phyloP scores from a whole-genome alignment of 495 filamentous ascomycete genomes.

The Penicillium odoratum region DNA sequence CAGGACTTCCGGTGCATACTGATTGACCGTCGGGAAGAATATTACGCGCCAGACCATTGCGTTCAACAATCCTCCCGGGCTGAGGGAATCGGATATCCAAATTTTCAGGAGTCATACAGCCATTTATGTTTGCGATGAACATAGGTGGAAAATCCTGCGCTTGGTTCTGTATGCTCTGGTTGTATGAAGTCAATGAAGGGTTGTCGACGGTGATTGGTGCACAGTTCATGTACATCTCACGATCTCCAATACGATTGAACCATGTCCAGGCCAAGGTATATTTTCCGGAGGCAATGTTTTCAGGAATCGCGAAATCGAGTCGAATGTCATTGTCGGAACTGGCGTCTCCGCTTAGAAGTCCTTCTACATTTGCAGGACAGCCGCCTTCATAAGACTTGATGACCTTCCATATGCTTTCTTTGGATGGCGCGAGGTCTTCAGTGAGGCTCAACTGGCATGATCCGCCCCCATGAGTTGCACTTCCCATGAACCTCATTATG shows the following conservation, averaged over 20 bases:
- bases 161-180: slow-evolving; percentile 22
- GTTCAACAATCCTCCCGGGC: slow-evolving; percentile 61
- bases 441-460: slow-evolving; percentile 82
- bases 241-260: slow-evolving; percentile 81
- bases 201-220: slow-evolving; percentile 61
- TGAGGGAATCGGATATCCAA: slow-evolving; percentile 64
- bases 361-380: slow-evolving; percentile 56
- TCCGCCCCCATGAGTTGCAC: slow-evolving; percentile 76
- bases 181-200: slow-evolving; percentile 25
- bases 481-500: slow-evolving; percentile 29
- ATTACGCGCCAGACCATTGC: neutral
- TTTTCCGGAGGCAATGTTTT: slow-evolving; percentile 35
- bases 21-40: neutral
- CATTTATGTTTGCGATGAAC: slow-evolving; percentile 73
- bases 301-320: slow-evolving; percentile 46
- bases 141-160: slow-evolving; percentile 62
- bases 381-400: slow-evolving; percentile 74
- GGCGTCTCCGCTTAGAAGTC: slow-evolving; percentile 26
- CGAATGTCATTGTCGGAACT: slow-evolving; percentile 15
- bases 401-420: slow-evolving; percentile 61
- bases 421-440: slow-evolving; percentile 59
- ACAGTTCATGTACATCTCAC: slow-evolving; percentile 94
- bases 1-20: neutral
- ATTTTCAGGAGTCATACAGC: slow-evolving; percentile 53
- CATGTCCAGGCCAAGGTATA: slow-evolving; percentile 81